Base-by-base conservation (phyloP, 176 grass and related monocot genomes). In the Avena eriantha region DNA sequence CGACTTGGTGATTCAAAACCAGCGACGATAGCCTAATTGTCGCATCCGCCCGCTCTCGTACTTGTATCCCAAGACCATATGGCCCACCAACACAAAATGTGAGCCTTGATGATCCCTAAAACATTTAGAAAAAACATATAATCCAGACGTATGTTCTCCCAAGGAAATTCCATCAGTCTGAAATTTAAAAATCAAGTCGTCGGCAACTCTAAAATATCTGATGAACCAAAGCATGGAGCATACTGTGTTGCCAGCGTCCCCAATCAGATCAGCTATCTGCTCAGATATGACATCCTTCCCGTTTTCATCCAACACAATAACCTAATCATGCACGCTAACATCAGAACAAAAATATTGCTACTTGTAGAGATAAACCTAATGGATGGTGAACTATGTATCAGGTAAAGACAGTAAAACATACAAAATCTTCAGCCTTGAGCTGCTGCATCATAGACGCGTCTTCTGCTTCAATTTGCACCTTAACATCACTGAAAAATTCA, bases 71-170 rank as follows among this genome's bases (percentile, higher is more conserved):
- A 48, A 96, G 90, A 82, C 93, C 93, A 83, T 98, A 96, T 82
- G 96, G 93, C 2, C 96, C 93, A 55, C 92, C 96, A 7, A 98
- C 96, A 79, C 96, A 98, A 92, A 98, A 98, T 76, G 88, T 85
- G 41, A 96, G 82, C 76, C 88, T 91, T 66, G 74, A 80, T 4
- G 85, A 96, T 80, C 93, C 90, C 96, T 98, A 73, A 22, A 87
- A 75, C 31, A 81, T 73, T 85, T 26, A 21, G 49, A 45, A 50
- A 55, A 55, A 24, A 47, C 7, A 76, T 46, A 50, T 92, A 71
- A 71, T 29, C 31, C 4, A 53, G 11, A 19, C 7, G n/a, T 22
- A 53, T 78, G 35, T 34, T 53, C 46, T 78, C 24, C 61, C 21
- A 54, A 61, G 5, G 13, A 18, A 10, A 53, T 63, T 87, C 3